These are phyloP conservation scores for Tillandsia leiboldiana DNA, from an alignment of 176 grass and related monocot genomes.

Conservation along the genomic window DNA sequence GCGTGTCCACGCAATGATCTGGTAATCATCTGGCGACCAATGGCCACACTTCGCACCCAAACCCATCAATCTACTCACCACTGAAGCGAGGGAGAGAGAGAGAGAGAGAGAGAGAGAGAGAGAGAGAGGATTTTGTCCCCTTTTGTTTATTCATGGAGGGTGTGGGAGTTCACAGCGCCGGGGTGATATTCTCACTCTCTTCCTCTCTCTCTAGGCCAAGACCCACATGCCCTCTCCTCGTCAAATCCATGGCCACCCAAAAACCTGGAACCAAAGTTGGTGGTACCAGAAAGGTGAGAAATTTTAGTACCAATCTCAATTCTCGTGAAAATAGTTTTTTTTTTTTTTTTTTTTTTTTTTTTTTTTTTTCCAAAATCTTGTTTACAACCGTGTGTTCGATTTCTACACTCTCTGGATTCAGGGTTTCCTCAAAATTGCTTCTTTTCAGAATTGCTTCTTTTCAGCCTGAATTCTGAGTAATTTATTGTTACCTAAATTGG, in stretches of 20 bases:
- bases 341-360: background rate
- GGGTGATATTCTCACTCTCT: slow-evolving; percentile 16
- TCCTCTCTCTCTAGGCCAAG: background rate
- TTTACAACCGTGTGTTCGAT: background rate
- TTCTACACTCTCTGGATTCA: too few species aligned
- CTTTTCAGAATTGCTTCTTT: too few species aligned
- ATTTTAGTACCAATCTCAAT: background rate
- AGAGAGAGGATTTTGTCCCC: background rate
- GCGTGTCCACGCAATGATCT: background rate
- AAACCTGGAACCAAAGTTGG: slow-evolving; percentile 16
- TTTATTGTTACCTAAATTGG: too few species aligned
- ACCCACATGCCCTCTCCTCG: background rate
- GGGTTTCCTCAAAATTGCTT: too few species aligned
- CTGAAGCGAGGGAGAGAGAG: background rate
- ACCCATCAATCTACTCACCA: background rate
- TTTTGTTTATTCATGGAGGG: background rate
- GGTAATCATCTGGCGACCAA: background rate
- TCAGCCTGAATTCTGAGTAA: too few species aligned
- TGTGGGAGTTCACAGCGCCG: slow-evolving; percentile 6
- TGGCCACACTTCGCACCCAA: background rate
- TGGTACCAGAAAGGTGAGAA: slow-evolving; percentile 25
- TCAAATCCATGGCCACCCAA: slow-evolving; percentile 24
- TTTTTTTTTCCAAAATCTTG: background rate
- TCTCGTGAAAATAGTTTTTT: background rate
- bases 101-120: background rate